Evolutionary conservation across 1,284 basidiomycete genomes (phyloP), one percentile per base, ranked within the genome.

Genomic region (Tilletiopsis washingtonensis): DNA sequence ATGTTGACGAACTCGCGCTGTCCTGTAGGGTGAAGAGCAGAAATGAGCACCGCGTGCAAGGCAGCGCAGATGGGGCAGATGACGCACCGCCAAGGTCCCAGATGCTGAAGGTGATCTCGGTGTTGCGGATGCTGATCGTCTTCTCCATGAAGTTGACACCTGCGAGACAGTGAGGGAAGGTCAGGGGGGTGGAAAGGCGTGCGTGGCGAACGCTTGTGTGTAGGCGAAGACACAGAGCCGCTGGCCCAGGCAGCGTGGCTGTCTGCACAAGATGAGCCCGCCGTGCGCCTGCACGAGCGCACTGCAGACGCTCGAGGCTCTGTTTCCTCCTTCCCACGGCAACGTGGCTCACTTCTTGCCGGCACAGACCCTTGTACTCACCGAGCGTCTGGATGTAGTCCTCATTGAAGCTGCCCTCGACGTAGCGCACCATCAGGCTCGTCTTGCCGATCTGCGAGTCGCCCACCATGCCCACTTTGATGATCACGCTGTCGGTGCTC

Each of bases 401-500:
- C 78, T 96, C 91, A 77, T 79, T 78, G 49, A 59, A 60, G 29
- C 27, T 61, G n/a, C 59, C 61, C 46, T 62, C 62, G 46, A 64
- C 59, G 43, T 66, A 61, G 78, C 93, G 91, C 71, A 94, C 91
- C 91, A 96, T 96, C 71, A 96, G 80, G 75, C 86, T 89, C 54
- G 91, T 96, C 81, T 96, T 96, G 63, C 91, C 91, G 70, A 97
- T 96, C 78, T 96, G 91, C 66, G 90, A 90, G 78, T 98, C 93
- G 46, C 93, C 93, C 34, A 98, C 89, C 91, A 97, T 96, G 51
- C 91, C 91, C 47, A 97, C 91, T 76, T 98, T 94, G 75, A 94
- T 85, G 51, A 93, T 88, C 67, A 96, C 88, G 45, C 61, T 62
- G 53, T 25, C n/a, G 1, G 3, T 44, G 4, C 17, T 2, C 3